Evolutionary conservation across 2,329 filamentous ascomycete species (phyloP).

Genomic region (Penicillium brevicompactum): DNA sequence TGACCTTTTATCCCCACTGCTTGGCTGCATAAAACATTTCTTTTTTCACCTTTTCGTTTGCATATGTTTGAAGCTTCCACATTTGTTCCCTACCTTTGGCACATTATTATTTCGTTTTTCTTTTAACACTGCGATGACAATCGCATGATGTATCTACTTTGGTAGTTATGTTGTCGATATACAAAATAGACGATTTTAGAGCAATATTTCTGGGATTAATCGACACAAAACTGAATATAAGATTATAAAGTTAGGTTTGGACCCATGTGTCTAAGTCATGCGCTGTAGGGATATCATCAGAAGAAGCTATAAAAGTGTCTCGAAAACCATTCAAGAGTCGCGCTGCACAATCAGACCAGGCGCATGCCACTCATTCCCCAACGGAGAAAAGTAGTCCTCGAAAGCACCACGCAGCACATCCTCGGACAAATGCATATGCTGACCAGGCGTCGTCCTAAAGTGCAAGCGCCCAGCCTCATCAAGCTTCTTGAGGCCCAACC

Average conservation of each 20-base stretch:
- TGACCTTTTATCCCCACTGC: not conserved
- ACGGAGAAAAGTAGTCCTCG: conserved; percentile 48
- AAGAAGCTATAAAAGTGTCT: not conserved
- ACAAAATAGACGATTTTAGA: conserved; percentile 23
- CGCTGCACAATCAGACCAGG: conserved; percentile 23
- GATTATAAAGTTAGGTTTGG: not conserved
- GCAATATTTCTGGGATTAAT: not conserved
- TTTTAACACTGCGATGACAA: not conserved
- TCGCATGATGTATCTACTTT: conserved; percentile 14
- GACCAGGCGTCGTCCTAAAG: conserved; percentile 72
- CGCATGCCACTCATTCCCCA: conserved; percentile 19
- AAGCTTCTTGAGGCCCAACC: conserved; percentile 80
- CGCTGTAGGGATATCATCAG: conserved; percentile 8
- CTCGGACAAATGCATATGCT: conserved; percentile 79
- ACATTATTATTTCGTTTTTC: not conserved
- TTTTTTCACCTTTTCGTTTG: conserved; percentile 1
- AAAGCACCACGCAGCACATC: conserved; percentile 68
- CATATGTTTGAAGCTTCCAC: not conserved
- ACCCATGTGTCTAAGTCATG: not conserved
- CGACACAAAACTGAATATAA: not conserved
- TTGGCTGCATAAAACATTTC: conserved; percentile 1
- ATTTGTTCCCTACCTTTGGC: not conserved
- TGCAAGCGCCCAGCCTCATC: conserved; percentile 77
- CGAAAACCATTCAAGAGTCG: not conserved
- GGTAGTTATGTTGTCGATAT: conserved; percentile 18